These are phyloP conservation scores for Hyphopichia wangnamkhiaoensis DNA, from an alignment of 1,139 yeast genomes.

Conservation along the genomic window DNA sequence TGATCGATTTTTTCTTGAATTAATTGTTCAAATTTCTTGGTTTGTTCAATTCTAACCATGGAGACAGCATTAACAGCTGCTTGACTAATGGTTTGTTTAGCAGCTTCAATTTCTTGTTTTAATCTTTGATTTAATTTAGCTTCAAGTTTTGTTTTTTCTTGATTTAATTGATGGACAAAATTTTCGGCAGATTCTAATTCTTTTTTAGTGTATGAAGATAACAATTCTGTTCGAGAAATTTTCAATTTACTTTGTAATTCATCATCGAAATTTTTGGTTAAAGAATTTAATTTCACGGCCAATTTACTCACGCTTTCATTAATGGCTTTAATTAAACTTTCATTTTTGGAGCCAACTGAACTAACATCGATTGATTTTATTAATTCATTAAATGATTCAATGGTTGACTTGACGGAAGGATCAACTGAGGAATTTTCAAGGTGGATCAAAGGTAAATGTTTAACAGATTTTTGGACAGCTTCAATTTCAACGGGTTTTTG, in stretches of 20 bases:
- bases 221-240: constrained; percentile 50
- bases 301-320: constrained; percentile 34
- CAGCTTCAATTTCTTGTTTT: constrained; percentile 65
- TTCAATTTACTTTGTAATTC: constrained; percentile 41
- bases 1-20: constrained; percentile 65
- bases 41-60: constrained; percentile 69
- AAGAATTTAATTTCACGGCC: constrained; percentile 32
- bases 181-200: constrained; percentile 53
- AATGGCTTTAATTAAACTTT: constrained; percentile 30
- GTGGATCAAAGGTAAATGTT: constrained; percentile 39
- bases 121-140: constrained; percentile 62
- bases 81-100: constrained; percentile 65
- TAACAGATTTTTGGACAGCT: constrained; percentile 30
- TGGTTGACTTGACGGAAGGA: constrained; percentile 48
- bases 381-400: constrained; percentile 53
- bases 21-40: constrained; percentile 67
- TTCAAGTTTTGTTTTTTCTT: constrained; percentile 64
- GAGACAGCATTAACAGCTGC: constrained; percentile 80
- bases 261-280: constrained; percentile 43
- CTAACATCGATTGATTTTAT: constrained; percentile 51
- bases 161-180: constrained; percentile 48
- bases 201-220: constrained; percentile 56
- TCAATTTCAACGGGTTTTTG: constrained; percentile 46
- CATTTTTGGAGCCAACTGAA: constrained; percentile 28
- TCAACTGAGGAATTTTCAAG: constrained; percentile 34